phyloP scores from a whole-genome alignment of 805 yeast genomes.

The Nakazawaea siamensis region DNA sequence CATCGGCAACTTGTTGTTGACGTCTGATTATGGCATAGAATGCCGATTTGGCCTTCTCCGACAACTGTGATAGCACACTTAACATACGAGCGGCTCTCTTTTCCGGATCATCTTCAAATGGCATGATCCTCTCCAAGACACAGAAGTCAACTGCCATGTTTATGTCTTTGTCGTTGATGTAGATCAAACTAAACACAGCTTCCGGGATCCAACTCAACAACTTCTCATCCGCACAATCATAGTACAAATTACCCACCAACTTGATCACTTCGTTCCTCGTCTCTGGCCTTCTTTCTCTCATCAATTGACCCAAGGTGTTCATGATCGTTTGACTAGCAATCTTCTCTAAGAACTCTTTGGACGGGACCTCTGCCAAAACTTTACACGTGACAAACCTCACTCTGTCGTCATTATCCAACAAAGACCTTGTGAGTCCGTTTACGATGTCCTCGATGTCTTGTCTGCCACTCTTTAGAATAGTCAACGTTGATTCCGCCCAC shows the following conservation, averaged over 20 bases:
- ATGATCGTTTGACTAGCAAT: slow-evolving; percentile 40
- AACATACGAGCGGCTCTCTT: slow-evolving; percentile 48
- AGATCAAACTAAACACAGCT: slow-evolving; percentile 53
- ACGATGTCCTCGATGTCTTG: slow-evolving; percentile 44
- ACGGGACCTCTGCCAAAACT: slow-evolving; percentile 38
- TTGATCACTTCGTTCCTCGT: slow-evolving; percentile 55
- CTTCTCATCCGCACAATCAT: slow-evolving; percentile 30
- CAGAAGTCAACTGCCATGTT: slow-evolving; percentile 57
- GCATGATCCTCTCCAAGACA: slow-evolving; percentile 53
- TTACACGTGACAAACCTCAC: slow-evolving; percentile 59
- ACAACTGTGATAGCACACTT: slow-evolving; percentile 37
- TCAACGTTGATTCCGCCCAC: slow-evolving; percentile 60
- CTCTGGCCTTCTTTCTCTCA: slow-evolving; percentile 61
- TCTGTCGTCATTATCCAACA: slow-evolving; percentile 67
- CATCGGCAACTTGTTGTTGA: slow-evolving; percentile 53
- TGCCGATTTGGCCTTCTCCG: slow-evolving; percentile 51
- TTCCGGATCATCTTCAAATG: slow-evolving; percentile 37
- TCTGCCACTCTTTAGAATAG: slow-evolving; percentile 32
- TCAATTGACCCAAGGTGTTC: slow-evolving; percentile 48
- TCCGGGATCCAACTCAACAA: slow-evolving; percentile 52
- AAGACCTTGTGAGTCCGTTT: slow-evolving; percentile 55
- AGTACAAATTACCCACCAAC: slow-evolving; percentile 47
- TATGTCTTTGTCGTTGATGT: slow-evolving; percentile 63
- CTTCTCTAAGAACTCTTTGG: slow-evolving; percentile 36
- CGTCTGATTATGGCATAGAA: slow-evolving; percentile 63